Evolutionary conservation across 2,329 filamentous ascomycete genomes (phyloP).

Genomic region (Arthrocladium fulminans): DNA sequence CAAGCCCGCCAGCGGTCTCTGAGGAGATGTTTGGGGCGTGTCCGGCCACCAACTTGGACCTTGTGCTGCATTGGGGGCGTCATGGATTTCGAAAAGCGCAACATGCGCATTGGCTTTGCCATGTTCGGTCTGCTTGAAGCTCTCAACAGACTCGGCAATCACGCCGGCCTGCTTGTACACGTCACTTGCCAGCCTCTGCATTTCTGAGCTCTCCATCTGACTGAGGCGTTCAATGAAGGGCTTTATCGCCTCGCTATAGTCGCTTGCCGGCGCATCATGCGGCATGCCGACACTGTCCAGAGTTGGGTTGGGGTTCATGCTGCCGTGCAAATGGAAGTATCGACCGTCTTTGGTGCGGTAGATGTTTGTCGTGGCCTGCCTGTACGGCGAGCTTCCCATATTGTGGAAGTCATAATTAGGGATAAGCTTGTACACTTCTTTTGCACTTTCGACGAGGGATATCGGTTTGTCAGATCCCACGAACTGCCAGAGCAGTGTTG

Average conservation of each 20-base stretch:
- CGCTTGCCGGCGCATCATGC: conserved; percentile 23
- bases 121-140: conserved; percentile 33
- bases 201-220: conserved; percentile 27
- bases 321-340: conserved; percentile 42
- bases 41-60: conserved; percentile 17
- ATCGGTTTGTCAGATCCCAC: conserved; percentile 24
- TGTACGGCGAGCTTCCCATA: conserved; percentile 34
- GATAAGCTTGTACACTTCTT: conserved; percentile 26
- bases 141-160: conserved; percentile 31
- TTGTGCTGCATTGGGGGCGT: conserved; percentile 13
- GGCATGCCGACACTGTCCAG: conserved; percentile 32
- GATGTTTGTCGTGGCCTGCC: conserved; percentile 31
- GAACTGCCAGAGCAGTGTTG: conserved; percentile 29
- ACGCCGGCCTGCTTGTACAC: conserved; percentile 34
- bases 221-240: conserved; percentile 29
- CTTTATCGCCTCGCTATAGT: conserved; percentile 27
- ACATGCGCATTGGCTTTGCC: conserved; percentile 36
- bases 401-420: conserved; percentile 57
- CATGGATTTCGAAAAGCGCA: conserved; percentile 33
- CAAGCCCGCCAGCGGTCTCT: conserved; percentile 37
- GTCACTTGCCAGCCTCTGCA: conserved; percentile 31
- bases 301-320: conserved; percentile 39
- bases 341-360: conserved; percentile 39
- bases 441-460: conserved; percentile 15
- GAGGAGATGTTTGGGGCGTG: conserved; percentile 23